A percentile compares a stretch with the other conserved stretches of the same genome.
These are phyloP conservation scores for Magnolia changhungtana DNA, from an alignment of 164 flowering plant species.

Conservation along the genomic window DNA sequence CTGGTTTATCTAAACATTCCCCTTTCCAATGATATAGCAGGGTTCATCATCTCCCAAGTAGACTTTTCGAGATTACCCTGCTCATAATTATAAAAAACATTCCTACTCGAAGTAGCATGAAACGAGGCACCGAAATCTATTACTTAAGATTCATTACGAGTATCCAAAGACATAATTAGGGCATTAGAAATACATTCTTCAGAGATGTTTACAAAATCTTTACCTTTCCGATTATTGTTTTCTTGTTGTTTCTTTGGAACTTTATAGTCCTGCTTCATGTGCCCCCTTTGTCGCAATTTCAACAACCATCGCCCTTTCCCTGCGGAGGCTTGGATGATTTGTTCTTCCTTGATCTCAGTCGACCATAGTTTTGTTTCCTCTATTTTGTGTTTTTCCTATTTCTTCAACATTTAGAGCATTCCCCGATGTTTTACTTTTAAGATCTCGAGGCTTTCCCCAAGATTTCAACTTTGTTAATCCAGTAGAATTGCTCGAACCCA, in stretches of 20 bases:
- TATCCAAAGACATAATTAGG: neutral
- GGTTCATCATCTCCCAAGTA: constrained; percentile 4
- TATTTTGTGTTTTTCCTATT: too few relatives aligned
- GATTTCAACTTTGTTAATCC: too few relatives aligned
- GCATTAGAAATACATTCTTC: neutral
- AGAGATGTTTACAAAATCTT: neutral
- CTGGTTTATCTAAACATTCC: neutral
- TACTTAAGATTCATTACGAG: neutral
- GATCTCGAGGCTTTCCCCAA: too few relatives aligned
- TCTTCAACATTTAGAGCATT: too few relatives aligned
- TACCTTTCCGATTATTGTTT: neutral
- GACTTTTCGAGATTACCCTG: constrained; percentile 1
- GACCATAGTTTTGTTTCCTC: too few relatives aligned
- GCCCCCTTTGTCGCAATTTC: neutral
- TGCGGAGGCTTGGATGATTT: too few relatives aligned
- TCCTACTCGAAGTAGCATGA: neutral
- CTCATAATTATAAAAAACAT: constrained; percentile 6
- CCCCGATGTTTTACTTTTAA: too few relatives aligned
- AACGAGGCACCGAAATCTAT: neutral
- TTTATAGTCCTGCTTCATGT: neutral
- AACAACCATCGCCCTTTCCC: neutral
- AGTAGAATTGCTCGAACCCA: neutral
- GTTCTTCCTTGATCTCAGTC: too few relatives aligned
- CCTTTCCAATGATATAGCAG: constrained; percentile 4
- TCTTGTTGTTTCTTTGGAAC: neutral